Evolutionary conservation across 2,329 filamentous ascomycete species (phyloP), one percentile per base, ranked within the genome.

Genomic region (Talaromyces amestolkiae): DNA sequence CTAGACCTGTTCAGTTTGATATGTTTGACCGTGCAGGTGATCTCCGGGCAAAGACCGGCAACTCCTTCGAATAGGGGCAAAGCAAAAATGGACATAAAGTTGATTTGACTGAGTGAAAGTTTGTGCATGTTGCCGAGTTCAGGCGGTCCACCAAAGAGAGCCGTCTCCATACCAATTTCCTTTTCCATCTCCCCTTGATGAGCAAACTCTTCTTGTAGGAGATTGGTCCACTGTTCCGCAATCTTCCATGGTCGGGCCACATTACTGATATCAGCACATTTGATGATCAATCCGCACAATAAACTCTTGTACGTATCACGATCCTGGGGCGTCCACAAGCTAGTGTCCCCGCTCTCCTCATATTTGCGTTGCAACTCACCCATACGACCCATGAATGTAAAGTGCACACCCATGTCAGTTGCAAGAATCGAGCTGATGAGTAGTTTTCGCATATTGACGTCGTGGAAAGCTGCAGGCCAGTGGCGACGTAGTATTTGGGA

Each of bases 341-440:
- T 88, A 4, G 87, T 85, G 59, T 83, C 84, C 64, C 87, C 83
- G 70, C 87, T 89, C 45, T 87, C 86, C 47, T 87, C 84, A 11
- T 96, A 83, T 75, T 91, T 93, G 67, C 90, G 86, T 77, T 97
- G 92, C 61, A 96, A 79, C 68, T 89, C 88, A n/a, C 86, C 87
- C 47, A 98, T 82, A 75, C 90, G 91, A 73, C 89, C 89, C 93
- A 98, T 98, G 77, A 97, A 99, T 72, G 96, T 93, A 72, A 96
- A 96, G 78, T 99, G 95, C 7, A 97, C 80, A 8, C 93, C 93
- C 95, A 99, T 99, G 74, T 99, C 95, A 0, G 95, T 99, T 2
- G 95, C 92, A 27, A 99, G 82, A 66, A 99, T 98, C n/a, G 92
- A 95, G 76, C 92, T 97, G 72, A 97, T 98, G 89, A 98, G 95